Base-by-base conservation (phyloP, 2,329 filamentous ascomycete species). In the Nakataea oryzae region DNA sequence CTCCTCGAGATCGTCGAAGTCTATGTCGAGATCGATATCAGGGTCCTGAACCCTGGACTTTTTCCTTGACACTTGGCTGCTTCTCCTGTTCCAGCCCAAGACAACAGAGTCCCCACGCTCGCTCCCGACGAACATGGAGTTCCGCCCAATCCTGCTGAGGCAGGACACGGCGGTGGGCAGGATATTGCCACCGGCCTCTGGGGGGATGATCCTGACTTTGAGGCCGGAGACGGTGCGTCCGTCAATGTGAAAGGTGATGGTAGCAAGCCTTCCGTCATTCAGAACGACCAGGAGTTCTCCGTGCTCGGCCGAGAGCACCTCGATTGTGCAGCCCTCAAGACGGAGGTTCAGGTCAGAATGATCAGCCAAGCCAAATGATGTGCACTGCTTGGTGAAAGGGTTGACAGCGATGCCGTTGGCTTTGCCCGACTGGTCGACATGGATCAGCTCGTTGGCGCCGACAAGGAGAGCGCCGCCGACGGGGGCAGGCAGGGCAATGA, bases 361-460 rank as follows among this genome's bases (percentile, higher is more conserved):
- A 72, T 99, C 95, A 6, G 85, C 83, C 72, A 99, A 86, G 60
- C 88, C 85, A 69, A 97, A 97, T 0, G 88, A 84, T 2, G 93
- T 96, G 65, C 86, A 85, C 64, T 90, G 85, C 72, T 87, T 91
- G 5, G 93, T 88, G 75, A 96, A 96, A 41, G 91, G 84, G 70
- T 99, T 99, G 66, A 99, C 90, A 4, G 89, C 93, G 63, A 97
- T 89, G 2, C 92, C 93, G 69, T 91, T 96, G 14, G 92, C 85
- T 73, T 96, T 97, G 32, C 95, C 95, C 13, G 91, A 91, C 78
- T 99, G 95, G 70, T 97, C 93, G 66, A 99, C 86, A 73, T 99
- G 95, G 64, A 99, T 90, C 65, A 99, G 75, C 71, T 97, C 92
- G 71, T 99, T 97, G 58, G 84, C 82, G 30, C 95, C 96, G 26